Evolutionary conservation across 2,329 filamentous ascomycete species (phyloP), one percentile per base, ranked within the genome.

Genomic region (Ascocoryne sarcoides): DNA sequence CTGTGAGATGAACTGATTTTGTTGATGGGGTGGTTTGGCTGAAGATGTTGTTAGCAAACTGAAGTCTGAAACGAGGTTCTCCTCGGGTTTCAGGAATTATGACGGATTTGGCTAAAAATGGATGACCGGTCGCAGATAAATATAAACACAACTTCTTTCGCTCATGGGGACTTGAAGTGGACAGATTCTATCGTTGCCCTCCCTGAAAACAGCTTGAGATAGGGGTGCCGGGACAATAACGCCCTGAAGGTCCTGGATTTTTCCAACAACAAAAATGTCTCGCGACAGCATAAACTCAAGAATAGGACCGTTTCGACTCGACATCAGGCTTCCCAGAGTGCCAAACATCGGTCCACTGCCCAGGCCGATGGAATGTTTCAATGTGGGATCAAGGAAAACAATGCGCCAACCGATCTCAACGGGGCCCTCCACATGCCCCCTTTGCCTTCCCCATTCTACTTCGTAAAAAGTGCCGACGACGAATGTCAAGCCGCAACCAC

Each of bases 1-100:
- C 90, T 53, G 92, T 71, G 33, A 95, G 73, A 57, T 84, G 79
- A 50, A 95, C 84, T 32, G 81, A 82, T 48, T 72, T 70, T 47
- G 79, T 71, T 37, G 74, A 70, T 48, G 73, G 70, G 51, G 72
- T 61, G 40, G 77, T 79, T 64, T 75, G 70, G 57, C 77, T 82
- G 59, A 32, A 44, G 23, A 35, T 17, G 21, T 26, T 14, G 46
- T 54, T 33, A 52, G 48, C 41, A 17, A 34, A 23, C 32, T 42
- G 17, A 35, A 35, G 15, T 18, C 10, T 8, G 43, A 49, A 43
- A 47, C 44, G 33, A 36, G 40, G 33, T 34, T 32, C 28, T 15
- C 20, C 23, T 26, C 7, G 23, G 23, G 23, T 26, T 26, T 26
- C 23, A n/a, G n/a, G n/a, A n/a, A n/a, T n/a, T 26, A 12, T 26